Evolutionary conservation across 2,329 filamentous ascomycete genomes (phyloP).

Genomic region (Sarocladium kiliense): DNA sequence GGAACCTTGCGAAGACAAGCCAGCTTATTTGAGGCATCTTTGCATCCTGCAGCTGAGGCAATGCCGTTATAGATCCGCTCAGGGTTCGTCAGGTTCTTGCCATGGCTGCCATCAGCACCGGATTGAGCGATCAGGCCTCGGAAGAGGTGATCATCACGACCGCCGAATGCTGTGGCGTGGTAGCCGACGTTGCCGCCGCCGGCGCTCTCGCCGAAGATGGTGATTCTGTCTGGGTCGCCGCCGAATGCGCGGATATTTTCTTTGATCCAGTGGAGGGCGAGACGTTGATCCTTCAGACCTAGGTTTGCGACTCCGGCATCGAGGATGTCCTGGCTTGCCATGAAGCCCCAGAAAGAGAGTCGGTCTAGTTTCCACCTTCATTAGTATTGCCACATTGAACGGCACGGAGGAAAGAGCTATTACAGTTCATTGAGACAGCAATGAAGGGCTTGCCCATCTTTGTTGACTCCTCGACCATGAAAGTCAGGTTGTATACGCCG

Average conservation of each 20-base stretch:
- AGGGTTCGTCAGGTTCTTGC: neutral
- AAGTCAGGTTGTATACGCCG: slow-evolving; percentile 54
- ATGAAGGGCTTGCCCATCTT: slow-evolving; percentile 18
- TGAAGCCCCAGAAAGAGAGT: slow-evolving; percentile 40
- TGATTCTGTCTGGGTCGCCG: slow-evolving; percentile 39
- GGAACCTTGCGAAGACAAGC: slow-evolving; percentile 8
- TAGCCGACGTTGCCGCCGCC: slow-evolving; percentile 19
- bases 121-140: slow-evolving; percentile 9
- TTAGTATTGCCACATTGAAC: neutral
- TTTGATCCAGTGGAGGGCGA: slow-evolving; percentile 43
- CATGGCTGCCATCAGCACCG: neutral
- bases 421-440: slow-evolving; percentile 15
- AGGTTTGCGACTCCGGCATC: slow-evolving; percentile 44
- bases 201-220: slow-evolving; percentile 23
- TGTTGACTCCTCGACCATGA: slow-evolving; percentile 42
- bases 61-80: neutral
- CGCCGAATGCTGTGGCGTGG: slow-evolving; percentile 11
- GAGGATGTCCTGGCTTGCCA: slow-evolving; percentile 33
- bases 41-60: neutral
- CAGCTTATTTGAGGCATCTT: neutral
- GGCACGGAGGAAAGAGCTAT: no score
- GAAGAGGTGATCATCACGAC: slow-evolving; percentile 9
- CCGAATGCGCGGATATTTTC: slow-evolving; percentile 46
- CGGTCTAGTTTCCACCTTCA: no score
- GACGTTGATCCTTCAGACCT: slow-evolving; percentile 45